phyloP scores from a whole-genome alignment of 495 filamentous ascomycete species.

The Arthonia radiata region DNA sequence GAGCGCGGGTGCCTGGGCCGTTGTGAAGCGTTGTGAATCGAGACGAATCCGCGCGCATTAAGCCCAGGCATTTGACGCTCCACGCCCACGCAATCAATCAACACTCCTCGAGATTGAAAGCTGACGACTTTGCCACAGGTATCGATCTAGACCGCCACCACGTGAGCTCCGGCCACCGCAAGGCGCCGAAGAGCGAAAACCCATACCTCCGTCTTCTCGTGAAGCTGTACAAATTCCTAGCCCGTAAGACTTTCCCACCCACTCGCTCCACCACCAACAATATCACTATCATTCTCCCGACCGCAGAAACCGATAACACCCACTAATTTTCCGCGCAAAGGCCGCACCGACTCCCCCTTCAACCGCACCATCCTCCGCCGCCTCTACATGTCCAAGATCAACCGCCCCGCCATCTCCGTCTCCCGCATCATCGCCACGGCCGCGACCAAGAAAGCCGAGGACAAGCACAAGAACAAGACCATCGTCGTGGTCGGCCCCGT shows the following conservation, averaged over 20 bases:
- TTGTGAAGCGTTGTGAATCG: too few relatives aligned
- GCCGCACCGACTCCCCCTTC: slow-evolving; percentile 88
- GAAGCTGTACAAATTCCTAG: slow-evolving; percentile 97
- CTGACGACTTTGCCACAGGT: slow-evolving; percentile 22
- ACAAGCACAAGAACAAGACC: slow-evolving; percentile 56
- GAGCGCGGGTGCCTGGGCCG: too few relatives aligned
- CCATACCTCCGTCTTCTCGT: slow-evolving; percentile 91
- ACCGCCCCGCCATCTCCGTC: slow-evolving; percentile 84
- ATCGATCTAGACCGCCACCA: slow-evolving; percentile 58
- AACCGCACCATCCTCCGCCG: slow-evolving; percentile 92
- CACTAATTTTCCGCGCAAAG: too few relatives aligned
- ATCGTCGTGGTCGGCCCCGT: slow-evolving; percentile 80
- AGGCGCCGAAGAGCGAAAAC: slow-evolving; percentile 94
- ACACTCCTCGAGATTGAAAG: too few relatives aligned
- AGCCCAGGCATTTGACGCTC: too few relatives aligned
- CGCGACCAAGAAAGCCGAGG: slow-evolving; percentile 28
- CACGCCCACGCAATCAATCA: too few relatives aligned
- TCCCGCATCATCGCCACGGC: slow-evolving; percentile 60
- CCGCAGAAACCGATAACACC: too few relatives aligned
- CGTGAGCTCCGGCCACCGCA: slow-evolving; percentile 66
- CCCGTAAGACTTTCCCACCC: slow-evolving; percentile 33
- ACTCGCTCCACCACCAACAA: too few relatives aligned
- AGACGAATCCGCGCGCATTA: too few relatives aligned
- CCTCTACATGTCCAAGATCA: slow-evolving; percentile 91
- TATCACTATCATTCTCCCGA: too few relatives aligned